Conservation (phyloP, 331 rosid species). For the Quercus lobata region DNA sequence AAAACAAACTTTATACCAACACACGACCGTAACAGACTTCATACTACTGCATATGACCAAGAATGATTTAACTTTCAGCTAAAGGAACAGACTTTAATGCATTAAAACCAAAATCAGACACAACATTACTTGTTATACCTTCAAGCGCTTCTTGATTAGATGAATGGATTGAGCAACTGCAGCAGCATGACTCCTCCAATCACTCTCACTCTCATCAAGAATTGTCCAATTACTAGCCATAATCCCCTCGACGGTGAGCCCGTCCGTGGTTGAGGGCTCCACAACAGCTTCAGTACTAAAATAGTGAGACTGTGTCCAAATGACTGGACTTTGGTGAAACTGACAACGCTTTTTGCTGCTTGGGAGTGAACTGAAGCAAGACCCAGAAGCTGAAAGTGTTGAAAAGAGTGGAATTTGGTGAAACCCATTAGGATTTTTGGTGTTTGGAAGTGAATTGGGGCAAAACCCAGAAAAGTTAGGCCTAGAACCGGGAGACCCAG, state of each 20-base stretch:
- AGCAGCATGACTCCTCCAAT: conserved; percentile 92
- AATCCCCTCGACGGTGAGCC: conserved; percentile 71
- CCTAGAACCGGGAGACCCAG: background rate
- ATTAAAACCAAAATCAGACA: background rate
- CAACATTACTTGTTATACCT: conserved; percentile 34
- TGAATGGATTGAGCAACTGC: conserved; percentile 83
- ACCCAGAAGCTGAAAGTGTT: background rate
- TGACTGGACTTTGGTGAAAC: background rate
- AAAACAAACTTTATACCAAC: background rate
- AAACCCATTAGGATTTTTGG: background rate
- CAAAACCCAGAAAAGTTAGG: conserved; percentile 1
- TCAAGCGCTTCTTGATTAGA: conserved; percentile 75
- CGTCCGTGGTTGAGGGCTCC: conserved; percentile 67
- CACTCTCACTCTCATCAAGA: conserved; percentile 57
- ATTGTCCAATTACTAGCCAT: conserved; percentile 59
- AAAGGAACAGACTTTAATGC: background rate
- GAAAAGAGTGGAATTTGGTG: background rate
- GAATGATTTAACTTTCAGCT: background rate
- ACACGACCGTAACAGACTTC: background rate
- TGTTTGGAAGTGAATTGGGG: conserved; percentile 8
- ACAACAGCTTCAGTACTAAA: conserved; percentile 42
- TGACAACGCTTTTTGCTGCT: background rate
- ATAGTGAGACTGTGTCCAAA: conserved; percentile 26
- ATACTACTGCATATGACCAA: background rate
- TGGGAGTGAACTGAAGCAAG: conserved; percentile 9